Evolutionary conservation across 495 filamentous ascomycete genomes (phyloP).

Genomic region (Neurospora sp.): DNA sequence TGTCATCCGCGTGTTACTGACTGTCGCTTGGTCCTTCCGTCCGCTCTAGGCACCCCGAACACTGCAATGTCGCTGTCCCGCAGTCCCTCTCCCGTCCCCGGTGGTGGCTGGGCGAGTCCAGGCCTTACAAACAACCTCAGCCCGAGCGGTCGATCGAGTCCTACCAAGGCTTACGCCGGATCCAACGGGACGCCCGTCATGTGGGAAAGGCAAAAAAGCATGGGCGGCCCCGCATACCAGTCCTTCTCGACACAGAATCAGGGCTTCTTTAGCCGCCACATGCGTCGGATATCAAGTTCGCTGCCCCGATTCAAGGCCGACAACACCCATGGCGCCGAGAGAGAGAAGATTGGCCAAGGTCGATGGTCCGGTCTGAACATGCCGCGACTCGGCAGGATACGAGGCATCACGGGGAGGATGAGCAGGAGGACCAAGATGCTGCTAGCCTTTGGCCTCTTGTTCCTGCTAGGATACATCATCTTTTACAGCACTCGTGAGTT

Average conservation of each 20-base stretch:
- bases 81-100: constrained; percentile 70
- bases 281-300: constrained; percentile 60
- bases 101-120: constrained; percentile 81
- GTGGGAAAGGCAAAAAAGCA: constrained; percentile 71
- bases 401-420: constrained; percentile 27
- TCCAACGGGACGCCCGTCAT: constrained; percentile 51
- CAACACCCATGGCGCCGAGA: constrained; percentile 49
- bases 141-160: constrained; percentile 59
- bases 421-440: constrained; percentile 46
- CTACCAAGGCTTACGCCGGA: constrained; percentile 38
- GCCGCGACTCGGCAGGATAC: constrained; percentile 29
- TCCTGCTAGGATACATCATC: constrained; percentile 54
- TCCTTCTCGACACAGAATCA: constrained; percentile 70
- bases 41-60: constrained; percentile 32
- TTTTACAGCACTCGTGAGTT: constrained; percentile 61
- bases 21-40: constrained; percentile 5
- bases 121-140: constrained; percentile 49
- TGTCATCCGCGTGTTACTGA: constrained; percentile 4
- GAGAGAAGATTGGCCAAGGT: constrained; percentile 58
- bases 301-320: constrained; percentile 56
- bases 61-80: constrained; percentile 68
- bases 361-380: constrained; percentile 20
- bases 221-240: constrained; percentile 57
- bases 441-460: constrained; percentile 42
- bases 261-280: constrained; percentile 74